Evolutionary conservation across 2,329 filamentous ascomycete genomes (phyloP).

Genomic region (Cladophialophora psammophila): DNA sequence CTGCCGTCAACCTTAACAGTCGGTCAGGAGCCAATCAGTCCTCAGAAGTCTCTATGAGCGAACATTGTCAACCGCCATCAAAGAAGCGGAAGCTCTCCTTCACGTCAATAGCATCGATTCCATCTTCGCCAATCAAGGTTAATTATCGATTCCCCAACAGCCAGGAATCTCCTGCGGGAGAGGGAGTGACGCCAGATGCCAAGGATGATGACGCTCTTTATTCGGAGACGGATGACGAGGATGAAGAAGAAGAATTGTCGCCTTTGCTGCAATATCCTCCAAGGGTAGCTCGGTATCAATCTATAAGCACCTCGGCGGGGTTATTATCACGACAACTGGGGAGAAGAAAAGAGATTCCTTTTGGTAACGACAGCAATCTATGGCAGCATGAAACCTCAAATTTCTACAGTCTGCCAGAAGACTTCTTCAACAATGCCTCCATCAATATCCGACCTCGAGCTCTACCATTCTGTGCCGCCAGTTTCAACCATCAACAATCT

Average conservation of each 20-base stretch:
- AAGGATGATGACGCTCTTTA: conserved; percentile 3
- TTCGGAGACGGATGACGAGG: conserved; percentile 31
- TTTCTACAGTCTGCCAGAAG: conserved; percentile 66
- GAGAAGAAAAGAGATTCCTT: conserved; percentile 24
- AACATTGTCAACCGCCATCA: conserved; percentile 39
- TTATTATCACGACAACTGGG: conserved; percentile 33
- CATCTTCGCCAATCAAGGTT: conserved; percentile 50
- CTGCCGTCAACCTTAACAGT: conserved; percentile 40
- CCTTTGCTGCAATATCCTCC: conserved; percentile 20
- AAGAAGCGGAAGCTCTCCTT: conserved; percentile 57
- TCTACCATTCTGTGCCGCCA: conserved; percentile 70
- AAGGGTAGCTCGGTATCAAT: conserved; percentile 30
- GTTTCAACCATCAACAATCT: conserved; percentile 72
- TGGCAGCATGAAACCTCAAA: conserved; percentile 67
- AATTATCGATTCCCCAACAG: conserved; percentile 31
- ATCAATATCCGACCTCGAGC: conserved; percentile 54
- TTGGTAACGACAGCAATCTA: conserved; percentile 32
- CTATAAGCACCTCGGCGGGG: conserved; percentile 28
- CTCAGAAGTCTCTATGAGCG: neutral
- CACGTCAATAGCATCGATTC: conserved; percentile 54
- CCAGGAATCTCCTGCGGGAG: conserved; percentile 17
- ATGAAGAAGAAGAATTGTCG: conserved; percentile 19
- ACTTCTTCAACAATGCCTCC: conserved; percentile 61
- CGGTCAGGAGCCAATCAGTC: conserved; percentile 13
- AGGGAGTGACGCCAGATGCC: conserved; percentile 7